Evolutionary conservation across 495 filamentous ascomycete species (phyloP), one percentile per base, ranked within the genome.

Genomic region (Chlorociboria aeruginascens): DNA sequence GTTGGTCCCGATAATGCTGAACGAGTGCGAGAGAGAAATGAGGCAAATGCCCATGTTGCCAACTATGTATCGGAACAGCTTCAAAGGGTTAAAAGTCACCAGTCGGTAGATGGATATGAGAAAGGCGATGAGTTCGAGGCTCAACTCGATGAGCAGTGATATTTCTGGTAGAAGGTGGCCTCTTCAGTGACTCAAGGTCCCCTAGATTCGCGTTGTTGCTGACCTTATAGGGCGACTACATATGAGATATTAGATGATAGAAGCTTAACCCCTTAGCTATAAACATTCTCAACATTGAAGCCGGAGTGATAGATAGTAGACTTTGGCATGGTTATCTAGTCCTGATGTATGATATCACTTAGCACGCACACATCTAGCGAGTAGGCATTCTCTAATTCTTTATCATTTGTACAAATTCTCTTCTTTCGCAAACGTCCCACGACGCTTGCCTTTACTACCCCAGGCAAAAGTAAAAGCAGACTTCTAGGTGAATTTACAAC

Each of bases 31-130:
- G 61, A 68, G 60, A 66, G 69, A 43, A 64, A 63, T 16, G 78
- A 71, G 41, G 73, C 77, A 0, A 77, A 90, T 36, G 66, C 69
- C 11, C 81, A 86, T 57, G 65, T 89, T 17, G 72, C 78, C 38
- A 69, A 75, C 29, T 89, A 90, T 56, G 81, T 92, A 32, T 74
- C 69, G 32, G 74, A 81, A 50, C 80, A 88, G 63, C 59, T 90
- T 47, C 67, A 81, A 59, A 69, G 76, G 33, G 77, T 87, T 13
- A 65, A 71, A 25, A 78, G 75, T 47, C 65, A 73, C 12, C 64
- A 63, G 29, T 71, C 66, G 30, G 65, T 69, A 38, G 72, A 65
- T 20, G 20, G 20, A 25, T 65, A 63, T 32, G 77, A 77, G 44
- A 74, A 78, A 41, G 52, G 46, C 8, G 77, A 81, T 62, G 79